Base-by-base conservation (phyloP, 768 basidiomycete species). In the Rossbeevera mucosa region DNA sequence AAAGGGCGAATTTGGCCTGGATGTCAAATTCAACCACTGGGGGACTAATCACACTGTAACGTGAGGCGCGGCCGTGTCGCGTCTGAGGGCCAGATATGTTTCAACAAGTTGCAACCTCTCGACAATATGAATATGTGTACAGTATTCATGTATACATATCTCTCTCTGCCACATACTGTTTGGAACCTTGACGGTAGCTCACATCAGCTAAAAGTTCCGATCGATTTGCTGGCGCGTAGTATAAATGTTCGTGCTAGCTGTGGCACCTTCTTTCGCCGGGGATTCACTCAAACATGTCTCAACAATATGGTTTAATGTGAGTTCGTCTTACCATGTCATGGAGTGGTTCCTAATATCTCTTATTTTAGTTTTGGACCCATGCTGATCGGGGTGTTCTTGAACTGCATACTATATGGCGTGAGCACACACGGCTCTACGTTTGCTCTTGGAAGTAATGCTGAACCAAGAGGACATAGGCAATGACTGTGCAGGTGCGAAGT, bases 401-500 rank as follows among this genome's bases (percentile, higher is more conserved):
- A 62, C 29, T 50, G 38, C 22, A 53, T 55, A 9, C 47, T 62
- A 1, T 61, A 61, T 9, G 59, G 59, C 0, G 59, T 60, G 20
- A 50, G 59, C 8, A 13, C 5, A 12, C 6, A 14, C 3, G 3
- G 13, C 2, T 40, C 13, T 12, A 2, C 12, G 9, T 13, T 13
- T 13, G 20, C n/a, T 5, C 22, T 41, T n/a, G 12, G 21, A 36
- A 31, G 13, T 14, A 3, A 14, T 29, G 30, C 47, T 61, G 29
- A 58, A 40, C 14, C 21, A 14, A 46, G 46, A 42, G 12, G 8
- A 13, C 6, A 12, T 24, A 61, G 60, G 48, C 22, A 6, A 45
- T 38, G 9, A 3, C 29, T 12, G 43, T 61, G 13, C 60, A 61
- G 51, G 60, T 55, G 24, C 14, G 56, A 29, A 18, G 24, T 44